Percentiles rank a stretch among this genome's conserved stretches.
Evolutionary conservation across 768 basidiomycete genomes (phyloP).

Genomic region (Boletus vermiculosoides): DNA sequence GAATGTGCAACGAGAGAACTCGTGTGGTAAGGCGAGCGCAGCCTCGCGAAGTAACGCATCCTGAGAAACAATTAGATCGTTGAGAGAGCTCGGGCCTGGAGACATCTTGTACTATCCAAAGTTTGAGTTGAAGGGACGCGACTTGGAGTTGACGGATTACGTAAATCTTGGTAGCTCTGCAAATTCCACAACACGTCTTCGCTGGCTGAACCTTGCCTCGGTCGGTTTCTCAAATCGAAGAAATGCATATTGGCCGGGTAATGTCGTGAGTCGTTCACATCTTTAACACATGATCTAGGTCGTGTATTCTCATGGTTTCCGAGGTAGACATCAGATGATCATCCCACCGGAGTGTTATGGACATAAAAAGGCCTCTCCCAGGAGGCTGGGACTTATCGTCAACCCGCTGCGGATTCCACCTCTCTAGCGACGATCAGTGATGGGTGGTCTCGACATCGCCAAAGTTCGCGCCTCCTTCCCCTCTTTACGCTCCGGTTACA

Average conservation of each 20-base stretch:
- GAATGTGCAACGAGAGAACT: slow-evolving; percentile 68
- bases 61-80: slow-evolving; percentile 28
- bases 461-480: slow-evolving; percentile 63
- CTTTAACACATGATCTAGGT: too few relatives aligned
- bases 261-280: too few relatives aligned
- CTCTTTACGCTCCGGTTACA: slow-evolving; percentile 53
- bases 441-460: slow-evolving; percentile 43
- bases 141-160: too few relatives aligned
- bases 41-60: slow-evolving; percentile 34
- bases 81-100: slow-evolving; percentile 36
- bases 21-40: slow-evolving; percentile 54
- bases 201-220: too few relatives aligned
- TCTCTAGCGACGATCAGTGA: not conserved
- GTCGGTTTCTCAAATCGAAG: too few relatives aligned
- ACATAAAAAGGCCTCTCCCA: not conserved
- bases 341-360: not conserved
- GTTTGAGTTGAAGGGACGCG: too few relatives aligned
- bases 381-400: not conserved
- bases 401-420: not conserved
- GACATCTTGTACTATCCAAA: too few relatives aligned
- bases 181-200: too few relatives aligned
- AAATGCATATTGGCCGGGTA: too few relatives aligned
- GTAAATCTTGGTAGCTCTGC: too few relatives aligned
- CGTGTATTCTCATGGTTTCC: too few relatives aligned
- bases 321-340: slow-evolving; percentile 2